These are phyloP conservation scores for Schizochytrium sp. DNA, from an alignment of 108 stramenopile species.

Conservation along the genomic window DNA sequence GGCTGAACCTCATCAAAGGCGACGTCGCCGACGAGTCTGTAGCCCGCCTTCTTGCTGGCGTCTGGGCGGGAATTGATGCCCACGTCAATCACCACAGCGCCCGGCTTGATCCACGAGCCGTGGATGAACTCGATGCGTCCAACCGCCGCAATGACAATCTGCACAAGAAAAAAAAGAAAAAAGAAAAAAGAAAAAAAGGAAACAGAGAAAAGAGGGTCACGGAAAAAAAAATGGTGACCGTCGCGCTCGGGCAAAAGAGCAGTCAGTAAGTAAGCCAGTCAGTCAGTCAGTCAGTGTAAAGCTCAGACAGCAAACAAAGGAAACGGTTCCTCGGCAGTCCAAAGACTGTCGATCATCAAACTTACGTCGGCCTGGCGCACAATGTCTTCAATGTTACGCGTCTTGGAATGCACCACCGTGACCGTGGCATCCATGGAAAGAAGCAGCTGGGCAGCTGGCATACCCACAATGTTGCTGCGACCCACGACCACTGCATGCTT, in stretches of 20 bases:
- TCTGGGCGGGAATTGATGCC: slow-evolving; percentile 73
- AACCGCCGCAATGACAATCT: slow-evolving; percentile 92
- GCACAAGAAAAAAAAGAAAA: no score
- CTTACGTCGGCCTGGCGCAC: slow-evolving; percentile 59
- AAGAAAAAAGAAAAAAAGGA: no score
- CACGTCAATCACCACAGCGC: slow-evolving; percentile 93
- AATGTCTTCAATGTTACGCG: slow-evolving; percentile 53
- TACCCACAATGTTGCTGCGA: slow-evolving; percentile 70
- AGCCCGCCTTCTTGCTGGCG: slow-evolving; percentile 60
- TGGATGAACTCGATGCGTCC: slow-evolving; percentile 76
- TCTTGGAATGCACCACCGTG: slow-evolving; percentile 86
- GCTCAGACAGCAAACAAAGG: not conserved
- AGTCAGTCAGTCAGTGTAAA: not conserved
- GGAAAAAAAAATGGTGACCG: no score
- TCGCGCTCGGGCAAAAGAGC: not conserved
- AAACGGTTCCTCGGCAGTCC: no score
- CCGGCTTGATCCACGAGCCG: slow-evolving; percentile 81
- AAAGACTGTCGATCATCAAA: not conserved
- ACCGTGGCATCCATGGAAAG: slow-evolving; percentile 82
- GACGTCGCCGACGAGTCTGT: slow-evolving; percentile 89
- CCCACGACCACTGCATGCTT: slow-evolving; percentile 93
- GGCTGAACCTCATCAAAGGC: slow-evolving; percentile 62
- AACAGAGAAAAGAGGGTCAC: no score
- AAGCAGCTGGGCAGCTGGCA: slow-evolving; percentile 81
- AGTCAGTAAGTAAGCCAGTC: not conserved